phyloP scores from a whole-genome alignment of 179 eudicot species.

The Drosera spatulata region DNA sequence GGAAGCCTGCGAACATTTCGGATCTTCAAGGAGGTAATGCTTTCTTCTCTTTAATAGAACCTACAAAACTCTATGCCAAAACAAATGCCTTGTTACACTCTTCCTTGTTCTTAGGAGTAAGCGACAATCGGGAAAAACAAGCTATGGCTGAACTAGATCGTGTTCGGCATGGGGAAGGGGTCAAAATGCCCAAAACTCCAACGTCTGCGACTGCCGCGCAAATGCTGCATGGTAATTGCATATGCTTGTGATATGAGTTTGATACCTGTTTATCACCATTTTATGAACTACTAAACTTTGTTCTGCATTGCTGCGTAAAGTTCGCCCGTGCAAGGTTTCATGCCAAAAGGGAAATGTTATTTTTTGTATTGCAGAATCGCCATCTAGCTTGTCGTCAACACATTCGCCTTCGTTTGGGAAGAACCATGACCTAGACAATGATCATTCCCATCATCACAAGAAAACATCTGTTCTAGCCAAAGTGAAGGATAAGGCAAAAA shows the following conservation, averaged over 20 bases:
- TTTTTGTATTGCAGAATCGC: slow-evolving; percentile 16
- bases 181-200: slow-evolving; percentile 21
- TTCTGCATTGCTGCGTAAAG: no score
- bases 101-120: neutral
- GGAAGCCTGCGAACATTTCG: slow-evolving; percentile 9
- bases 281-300: neutral
- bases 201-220: slow-evolving; percentile 39
- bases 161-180: slow-evolving; percentile 13
- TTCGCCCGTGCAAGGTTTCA: neutral
- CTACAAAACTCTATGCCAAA: slow-evolving; percentile 2
- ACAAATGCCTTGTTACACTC: neutral
- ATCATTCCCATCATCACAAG: slow-evolving; percentile 24
- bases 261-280: neutral
- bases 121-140: neutral
- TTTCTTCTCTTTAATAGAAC: slow-evolving; percentile 9
- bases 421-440: slow-evolving; percentile 44
- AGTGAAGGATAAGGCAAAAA: slow-evolving; percentile 76
- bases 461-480: slow-evolving; percentile 51
- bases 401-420: slow-evolving; percentile 20
- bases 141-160: slow-evolving; percentile 40
- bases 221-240: slow-evolving; percentile 37
- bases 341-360: neutral
- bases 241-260: neutral
- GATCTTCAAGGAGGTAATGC: neutral
- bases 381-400: slow-evolving; percentile 24